Base-by-base conservation (phyloP, 352 stramenopile species). In the Phytophthora macrochlamydospora region DNA sequence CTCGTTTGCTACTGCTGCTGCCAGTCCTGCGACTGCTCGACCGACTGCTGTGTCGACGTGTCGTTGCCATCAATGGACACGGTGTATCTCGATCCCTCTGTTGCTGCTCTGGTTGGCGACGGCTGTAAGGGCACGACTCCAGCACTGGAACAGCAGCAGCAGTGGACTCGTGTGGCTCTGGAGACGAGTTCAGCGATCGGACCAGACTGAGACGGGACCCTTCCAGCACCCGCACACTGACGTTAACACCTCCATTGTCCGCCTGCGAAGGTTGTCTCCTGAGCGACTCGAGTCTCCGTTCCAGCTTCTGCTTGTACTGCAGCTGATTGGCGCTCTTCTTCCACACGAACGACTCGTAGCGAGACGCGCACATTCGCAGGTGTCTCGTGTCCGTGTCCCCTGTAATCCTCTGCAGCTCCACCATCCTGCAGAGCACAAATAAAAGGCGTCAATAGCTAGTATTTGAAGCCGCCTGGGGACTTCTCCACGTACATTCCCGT, bases 281-380 rank as follows among this genome's bases (percentile, higher is more conserved):
- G 5, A 92, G 60, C 11, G 83, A 90, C 44, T 89, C 76, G 62
- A 92, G 89, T 8, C 83, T 78, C 1, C 81, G 71, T 52, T 90
- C 80, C 35, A 92, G 58, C 63, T 87, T 89, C 38, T 89, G 76
- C 44, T 81, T 81, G 62, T 92, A 92, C 60, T 90, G 77, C 30
- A 92, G 75, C 56, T 89, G 76, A 46, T 81, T 89, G 2, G 70
- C 74, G 49, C 81, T 89, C 53, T 82, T 89, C 59, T 88, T 81
- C 83, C 81, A 90, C 29, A 90, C 83, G 32, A 86, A 83, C 56
- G 79, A 87, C 62, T 92, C 83, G 59, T 92, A 92, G 13, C 81
- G 69, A 2, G 81, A 75, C 29, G 83, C 83, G 35, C 81, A 92
- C 58, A 81, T 75, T 32, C 83, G 69, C 54, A 92, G 51, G 31